Base-by-base conservation (phyloP, 495 filamentous ascomycete species). In the Ramalina peruviana region DNA sequence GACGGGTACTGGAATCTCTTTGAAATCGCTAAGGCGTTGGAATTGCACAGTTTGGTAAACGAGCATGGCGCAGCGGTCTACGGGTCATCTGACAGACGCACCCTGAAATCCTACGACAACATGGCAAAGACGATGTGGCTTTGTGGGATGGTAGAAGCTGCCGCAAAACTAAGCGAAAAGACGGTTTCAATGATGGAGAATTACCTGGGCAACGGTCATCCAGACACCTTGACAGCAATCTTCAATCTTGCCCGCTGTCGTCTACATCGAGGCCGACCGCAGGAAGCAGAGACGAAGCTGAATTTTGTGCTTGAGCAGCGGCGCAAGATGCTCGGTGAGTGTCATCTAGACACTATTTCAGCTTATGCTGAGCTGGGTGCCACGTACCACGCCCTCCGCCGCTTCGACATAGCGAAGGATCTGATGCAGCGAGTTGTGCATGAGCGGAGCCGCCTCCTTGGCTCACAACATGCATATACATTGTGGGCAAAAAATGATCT, bases 401-500 rank as follows among this genome's bases (percentile, higher is more conserved):
- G 46, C 3, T 41, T 57, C 10, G 41, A 33, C 27, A 39, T 48
- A 13, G 61, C 64, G 6, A 56, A 64, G 46, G 41, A 39, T 4
- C 47, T 58, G 4, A 51, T 67, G 23, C 25, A 50, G 21, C 49
- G 45, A 36, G 60, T 59, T 19, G 30, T 61, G 17, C 47, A 60
- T 20, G 44, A 38, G 27, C 52, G 64, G 25, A 60, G 55, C 36
- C 55, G 43, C 12, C 39, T 62, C 16, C 61, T 66, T 3, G 61
- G 64, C 4, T 41, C 54, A 43, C 63, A 66, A 43, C 61, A 65
- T 52, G 61, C 63, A 33, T 65, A 65, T 48, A 64, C 61, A 19
- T 51, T 62, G 25, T 63, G 61, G 61, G 57, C 64, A 13, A 54
- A 65, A 36, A 63, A 65, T 27, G 62, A 67, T 46, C 55, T 66